Base-by-base conservation (phyloP, 2,329 filamentous ascomycete species). In the Arthrobotrys sinensis region DNA sequence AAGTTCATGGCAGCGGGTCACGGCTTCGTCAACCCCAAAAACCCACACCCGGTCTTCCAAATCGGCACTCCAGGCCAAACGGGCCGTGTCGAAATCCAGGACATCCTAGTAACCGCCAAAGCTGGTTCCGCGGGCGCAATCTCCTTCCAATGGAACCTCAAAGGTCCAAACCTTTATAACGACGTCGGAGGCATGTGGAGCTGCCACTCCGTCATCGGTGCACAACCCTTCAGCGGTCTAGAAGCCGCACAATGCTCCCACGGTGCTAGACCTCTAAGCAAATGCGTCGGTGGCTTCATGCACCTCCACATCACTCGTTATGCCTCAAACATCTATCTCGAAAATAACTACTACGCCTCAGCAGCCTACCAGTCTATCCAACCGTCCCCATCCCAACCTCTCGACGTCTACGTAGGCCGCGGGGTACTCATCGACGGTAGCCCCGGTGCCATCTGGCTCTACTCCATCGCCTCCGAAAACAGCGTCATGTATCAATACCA, bases 1-100 rank as follows among this genome's bases (percentile, higher is more conserved):
- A 81, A 82, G 57, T 52, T 84, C 2, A 81, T 78, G 1, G 83
- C 82, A 2, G 52, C 45, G 10, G 83, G 83, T 19, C 1, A 43
- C 10, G 57, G 67, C 40, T 78, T 81, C 68, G 21, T 36, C 28
- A 73, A 81, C 70, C 14, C 8, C 24, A 38, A 36, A 45, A 50
- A 52, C 45, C 67, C 67, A 11, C 53, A 70, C 8, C 53, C 67
- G 1, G 53, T 70, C 55, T 57, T 70, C 28, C 46, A 63, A 43
- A 40, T 70, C 34, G 67, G 67, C 8, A 14, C 3, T 1, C 67
- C 67, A 0, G 67, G 67, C 4, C 34, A 70, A 24, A 43, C 46
- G 6, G 67, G 67, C 7, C 45, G 36, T 19, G 55, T 70, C 0
- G 67, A 70, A 53, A 52, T 70, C 40, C 67, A 70, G 63, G 67